These are phyloP conservation scores for Quambalaria eucalypti DNA, from an alignment of 1,284 basidiomycete species.

Conservation along the genomic window DNA sequence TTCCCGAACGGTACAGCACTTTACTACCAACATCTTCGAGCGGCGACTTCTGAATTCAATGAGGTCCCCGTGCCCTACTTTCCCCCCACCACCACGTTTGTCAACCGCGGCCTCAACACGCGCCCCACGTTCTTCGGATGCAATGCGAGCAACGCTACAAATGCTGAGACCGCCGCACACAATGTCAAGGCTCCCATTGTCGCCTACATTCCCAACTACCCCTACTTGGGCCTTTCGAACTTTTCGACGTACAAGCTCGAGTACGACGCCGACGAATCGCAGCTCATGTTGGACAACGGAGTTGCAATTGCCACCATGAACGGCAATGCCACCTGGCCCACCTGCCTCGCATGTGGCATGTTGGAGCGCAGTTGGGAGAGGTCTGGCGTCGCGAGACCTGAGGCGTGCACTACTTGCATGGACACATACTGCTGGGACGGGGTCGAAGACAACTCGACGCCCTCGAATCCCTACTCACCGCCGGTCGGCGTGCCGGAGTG, in stretches of 20 bases:
- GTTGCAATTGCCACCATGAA: slow-evolving; percentile 36
- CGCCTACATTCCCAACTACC: slow-evolving; percentile 51
- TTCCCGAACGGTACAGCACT: slow-evolving; percentile 55
- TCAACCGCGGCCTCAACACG: slow-evolving; percentile 59
- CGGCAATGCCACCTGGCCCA: slow-evolving; percentile 25
- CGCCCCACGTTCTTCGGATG: slow-evolving; percentile 71
- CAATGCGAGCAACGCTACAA: slow-evolving; percentile 44
- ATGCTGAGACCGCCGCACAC: slow-evolving; percentile 23
- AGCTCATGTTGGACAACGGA: slow-evolving; percentile 37
- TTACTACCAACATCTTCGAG: slow-evolving; percentile 2
- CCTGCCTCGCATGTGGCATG: slow-evolving; percentile 36
- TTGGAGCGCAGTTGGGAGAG: slow-evolving; percentile 37
- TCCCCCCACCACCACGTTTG: slow-evolving; percentile 53
- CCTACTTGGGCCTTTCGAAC: slow-evolving; percentile 46
- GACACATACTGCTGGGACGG: slow-evolving; percentile 44
- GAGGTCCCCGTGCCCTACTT: slow-evolving; percentile 49
- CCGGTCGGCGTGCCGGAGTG: slow-evolving; percentile 32
- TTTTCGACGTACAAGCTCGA: slow-evolving; percentile 44
- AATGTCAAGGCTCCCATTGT: slow-evolving; percentile 47
- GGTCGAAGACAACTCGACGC: slow-evolving; percentile 20
- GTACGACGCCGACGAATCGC: slow-evolving; percentile 36
- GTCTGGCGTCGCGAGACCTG: slow-evolving; percentile 13
- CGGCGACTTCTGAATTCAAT: slow-evolving; percentile 12
- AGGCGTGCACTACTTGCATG: slow-evolving; percentile 29
- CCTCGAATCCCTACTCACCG: slow-evolving; percentile 24